These are phyloP conservation scores for Bryoerythrophyllum caledonicum DNA, from an alignment of 225 moss, liverwort and hornwort species.

Conservation along the genomic window DNA sequence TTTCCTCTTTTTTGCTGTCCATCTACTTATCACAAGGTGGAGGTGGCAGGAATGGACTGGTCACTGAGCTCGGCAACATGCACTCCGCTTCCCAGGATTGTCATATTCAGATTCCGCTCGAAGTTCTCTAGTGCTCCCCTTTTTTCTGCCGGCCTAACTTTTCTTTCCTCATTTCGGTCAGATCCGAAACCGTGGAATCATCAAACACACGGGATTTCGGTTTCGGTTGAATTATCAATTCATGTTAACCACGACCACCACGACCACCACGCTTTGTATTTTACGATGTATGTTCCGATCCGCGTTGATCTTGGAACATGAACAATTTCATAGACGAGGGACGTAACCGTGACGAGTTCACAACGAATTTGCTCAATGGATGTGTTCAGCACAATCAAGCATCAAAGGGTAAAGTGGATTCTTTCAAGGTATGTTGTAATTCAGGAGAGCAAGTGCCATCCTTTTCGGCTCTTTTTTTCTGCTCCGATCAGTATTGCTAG, in stretches of 20 bases:
- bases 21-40: no score
- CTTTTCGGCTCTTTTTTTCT: neutral
- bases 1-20: no score
- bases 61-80: no score
- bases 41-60: no score
- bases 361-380: constrained; percentile 81
- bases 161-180: neutral
- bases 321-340: constrained; percentile 92
- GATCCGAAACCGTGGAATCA: no score
- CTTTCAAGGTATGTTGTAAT: constrained; percentile 75
- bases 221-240: neutral
- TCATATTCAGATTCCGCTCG: constrained; percentile 10
- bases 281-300: constrained; percentile 14
- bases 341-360: constrained; percentile 88
- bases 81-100: neutral
- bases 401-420: constrained; percentile 96
- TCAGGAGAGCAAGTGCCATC: neutral
- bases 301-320: constrained; percentile 16
- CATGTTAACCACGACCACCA: neutral
- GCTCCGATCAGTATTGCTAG: neutral
- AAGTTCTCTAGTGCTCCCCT: no score
- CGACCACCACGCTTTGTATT: neutral
- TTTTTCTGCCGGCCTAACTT: neutral
- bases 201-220: neutral
- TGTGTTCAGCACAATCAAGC: constrained; percentile 92